phyloP scores from a whole-genome alignment of 1,284 basidiomycete species.

The Caloboletus inedulis region DNA sequence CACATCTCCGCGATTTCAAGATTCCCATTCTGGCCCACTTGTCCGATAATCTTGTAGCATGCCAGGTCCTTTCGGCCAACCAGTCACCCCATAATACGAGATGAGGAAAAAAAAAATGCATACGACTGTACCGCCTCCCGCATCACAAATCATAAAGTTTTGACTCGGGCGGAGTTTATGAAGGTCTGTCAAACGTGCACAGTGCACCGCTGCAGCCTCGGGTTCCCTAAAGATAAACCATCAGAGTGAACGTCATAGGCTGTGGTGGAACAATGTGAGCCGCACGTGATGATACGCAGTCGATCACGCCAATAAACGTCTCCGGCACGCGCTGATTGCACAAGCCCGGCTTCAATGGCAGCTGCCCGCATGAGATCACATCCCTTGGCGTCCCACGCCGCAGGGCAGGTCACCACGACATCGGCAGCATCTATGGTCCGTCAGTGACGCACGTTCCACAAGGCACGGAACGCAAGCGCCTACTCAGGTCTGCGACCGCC shows the following conservation, averaged over 20 bases:
- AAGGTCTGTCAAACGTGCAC: slow-evolving; percentile 70
- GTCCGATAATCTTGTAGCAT: slow-evolving; percentile 77
- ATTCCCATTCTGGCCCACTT: slow-evolving; percentile 63
- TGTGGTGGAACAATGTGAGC: slow-evolving; percentile 16
- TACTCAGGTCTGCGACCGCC: slow-evolving; percentile 75
- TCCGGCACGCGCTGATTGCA: slow-evolving; percentile 65
- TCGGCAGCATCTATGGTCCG: slow-evolving; percentile 61
- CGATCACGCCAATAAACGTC: slow-evolving; percentile 74
- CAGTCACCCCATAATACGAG: slow-evolving; percentile 9
- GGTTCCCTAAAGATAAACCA: slow-evolving; percentile 51
- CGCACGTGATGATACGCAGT: slow-evolving; percentile 71
- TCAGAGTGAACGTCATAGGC: slow-evolving; percentile 3
- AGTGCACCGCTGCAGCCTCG: slow-evolving; percentile 83
- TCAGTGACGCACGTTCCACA: not conserved
- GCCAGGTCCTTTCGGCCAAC: slow-evolving; percentile 50
- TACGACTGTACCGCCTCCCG: slow-evolving; percentile 76
- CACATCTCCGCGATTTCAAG: slow-evolving; percentile 85
- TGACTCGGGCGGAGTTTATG: slow-evolving; percentile 74
- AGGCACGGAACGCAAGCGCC: slow-evolving; percentile 22
- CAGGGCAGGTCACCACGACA: slow-evolving; percentile 79
- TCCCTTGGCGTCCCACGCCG: slow-evolving; percentile 80
- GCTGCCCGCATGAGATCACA: slow-evolving; percentile 80
- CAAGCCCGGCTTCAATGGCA: slow-evolving; percentile 73
- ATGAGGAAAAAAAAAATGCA: slow-evolving; percentile 22
- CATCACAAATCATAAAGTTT: slow-evolving; percentile 78